phyloP scores from a whole-genome alignment of 192 early-diverging fungal species.

The Kickxella alabastrina region DNA sequence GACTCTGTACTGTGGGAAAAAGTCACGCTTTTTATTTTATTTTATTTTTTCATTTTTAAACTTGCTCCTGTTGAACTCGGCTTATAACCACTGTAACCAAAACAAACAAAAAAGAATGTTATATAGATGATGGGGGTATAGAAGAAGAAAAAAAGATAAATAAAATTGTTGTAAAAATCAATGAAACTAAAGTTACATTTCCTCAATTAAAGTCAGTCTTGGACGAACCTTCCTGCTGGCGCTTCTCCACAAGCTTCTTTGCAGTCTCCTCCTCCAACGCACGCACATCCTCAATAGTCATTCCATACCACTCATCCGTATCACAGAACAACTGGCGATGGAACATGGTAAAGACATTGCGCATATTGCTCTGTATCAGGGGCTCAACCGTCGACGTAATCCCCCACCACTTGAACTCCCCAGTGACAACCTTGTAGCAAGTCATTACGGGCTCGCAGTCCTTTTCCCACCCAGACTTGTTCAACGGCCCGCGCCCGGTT shows the following conservation, averaged over 20 bases:
- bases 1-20: too few species aligned
- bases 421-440: slow-evolving; percentile 75
- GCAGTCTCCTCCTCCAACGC: slow-evolving; percentile 64
- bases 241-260: slow-evolving; percentile 55
- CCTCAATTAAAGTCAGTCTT: slow-evolving; percentile 33
- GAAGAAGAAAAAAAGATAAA: slow-evolving; percentile 7
- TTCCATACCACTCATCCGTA: slow-evolving; percentile 73
- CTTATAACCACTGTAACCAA: slow-evolving; percentile 1
- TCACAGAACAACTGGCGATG: slow-evolving; percentile 77
- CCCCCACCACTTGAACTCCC: slow-evolving; percentile 75
- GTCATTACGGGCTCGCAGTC: slow-evolving; percentile 73
- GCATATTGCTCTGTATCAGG: slow-evolving; percentile 60
- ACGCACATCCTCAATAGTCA: slow-evolving; percentile 69
- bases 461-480: slow-evolving; percentile 55
- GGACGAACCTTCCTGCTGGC: slow-evolving; percentile 33
- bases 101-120: not conserved
- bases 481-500: slow-evolving; percentile 67
- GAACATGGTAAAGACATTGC: slow-evolving; percentile 60
- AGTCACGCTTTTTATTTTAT: too few species aligned
- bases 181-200: too few species aligned
- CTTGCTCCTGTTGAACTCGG: too few species aligned
- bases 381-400: slow-evolving; percentile 63
- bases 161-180: too few species aligned
- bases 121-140: not conserved
- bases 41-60: too few species aligned